These are phyloP conservation scores for Cryptosporidium parvum DNA, from an alignment of 169 alveolate species.

Conservation along the genomic window DNA sequence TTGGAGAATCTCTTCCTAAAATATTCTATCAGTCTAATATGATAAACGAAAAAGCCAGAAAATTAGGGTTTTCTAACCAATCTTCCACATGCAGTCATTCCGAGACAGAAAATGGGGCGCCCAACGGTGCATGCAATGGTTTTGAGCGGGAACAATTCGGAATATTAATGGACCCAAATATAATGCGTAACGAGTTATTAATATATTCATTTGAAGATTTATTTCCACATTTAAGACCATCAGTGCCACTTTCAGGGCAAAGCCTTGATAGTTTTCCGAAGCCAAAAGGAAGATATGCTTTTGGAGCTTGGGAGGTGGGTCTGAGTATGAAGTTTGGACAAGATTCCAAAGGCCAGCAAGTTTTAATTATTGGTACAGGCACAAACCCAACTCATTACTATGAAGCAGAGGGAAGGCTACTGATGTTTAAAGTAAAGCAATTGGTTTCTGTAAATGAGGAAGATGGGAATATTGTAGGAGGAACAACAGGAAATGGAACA, in stretches of 20 bases:
- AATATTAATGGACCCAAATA: conserved; percentile 3
- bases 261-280: conserved; percentile 24
- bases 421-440: conserved; percentile 45
- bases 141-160: conserved; percentile 44
- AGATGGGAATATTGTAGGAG: background rate
- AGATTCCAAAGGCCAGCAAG: conserved; percentile 59
- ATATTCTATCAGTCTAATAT: conserved; percentile 22
- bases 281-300: conserved; percentile 51
- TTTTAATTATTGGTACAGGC: conserved; percentile 64
- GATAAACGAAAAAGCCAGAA: conserved; percentile 11
- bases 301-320: conserved; percentile 75
- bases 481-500: too few relatives aligned
- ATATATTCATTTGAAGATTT: conserved; percentile 52
- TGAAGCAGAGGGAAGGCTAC: conserved; percentile 68
- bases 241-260: background rate
- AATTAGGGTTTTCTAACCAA: background rate
- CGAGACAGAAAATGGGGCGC: background rate
- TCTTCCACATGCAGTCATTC: background rate
- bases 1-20: conserved; percentile 62
- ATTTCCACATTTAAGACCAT: conserved; percentile 19
- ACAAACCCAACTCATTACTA: conserved; percentile 67
- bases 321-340: conserved; percentile 48
- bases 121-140: background rate
- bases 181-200: conserved; percentile 40
- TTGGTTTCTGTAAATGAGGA: conserved; percentile 24